Conservation (phyloP, 306 rosid species). For the Castanea crenata region DNA sequence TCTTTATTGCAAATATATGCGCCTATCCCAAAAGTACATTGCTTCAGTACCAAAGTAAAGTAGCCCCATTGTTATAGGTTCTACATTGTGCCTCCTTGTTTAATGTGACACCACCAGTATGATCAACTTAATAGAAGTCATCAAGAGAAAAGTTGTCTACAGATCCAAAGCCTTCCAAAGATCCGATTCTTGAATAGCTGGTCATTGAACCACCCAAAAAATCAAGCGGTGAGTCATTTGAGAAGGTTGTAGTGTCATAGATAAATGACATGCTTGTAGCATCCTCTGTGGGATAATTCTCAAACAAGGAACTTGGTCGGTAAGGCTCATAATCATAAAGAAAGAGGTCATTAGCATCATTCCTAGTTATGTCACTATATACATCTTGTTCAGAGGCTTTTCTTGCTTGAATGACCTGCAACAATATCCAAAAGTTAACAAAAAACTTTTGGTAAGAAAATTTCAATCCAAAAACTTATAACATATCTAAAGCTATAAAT, state of each 20-base stretch:
- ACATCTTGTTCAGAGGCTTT: constrained; percentile 49
- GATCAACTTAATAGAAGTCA: constrained; percentile 53
- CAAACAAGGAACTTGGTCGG: constrained; percentile 38
- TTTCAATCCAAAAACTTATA: neutral
- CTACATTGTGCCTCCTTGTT: neutral
- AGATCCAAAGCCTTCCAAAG: constrained; percentile 69
- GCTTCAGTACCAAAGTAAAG: neutral
- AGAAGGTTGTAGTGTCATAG: constrained; percentile 67
- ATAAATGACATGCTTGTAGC: constrained; percentile 65
- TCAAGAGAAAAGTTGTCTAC: constrained; percentile 85
- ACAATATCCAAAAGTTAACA: neutral
- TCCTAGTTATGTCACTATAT: constrained; percentile 22
- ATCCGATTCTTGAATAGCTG: constrained; percentile 60
- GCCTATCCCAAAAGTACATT: neutral
- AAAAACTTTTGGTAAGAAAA: neutral
- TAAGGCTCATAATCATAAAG: constrained; percentile 46
- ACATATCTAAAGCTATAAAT: neutral
- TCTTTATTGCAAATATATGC: neutral
- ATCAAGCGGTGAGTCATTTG: constrained; percentile 75
- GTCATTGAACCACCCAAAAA: constrained; percentile 83
- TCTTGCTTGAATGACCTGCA: constrained; percentile 68
- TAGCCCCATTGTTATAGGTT: neutral
- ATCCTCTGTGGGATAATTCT: constrained; percentile 26
- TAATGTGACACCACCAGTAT: constrained; percentile 1
- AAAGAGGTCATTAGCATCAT: constrained; percentile 28